Evolutionary conservation across 1,139 yeast genomes (phyloP), one percentile per base, ranked within the genome.

Genomic region (Candida neerlandica): DNA sequence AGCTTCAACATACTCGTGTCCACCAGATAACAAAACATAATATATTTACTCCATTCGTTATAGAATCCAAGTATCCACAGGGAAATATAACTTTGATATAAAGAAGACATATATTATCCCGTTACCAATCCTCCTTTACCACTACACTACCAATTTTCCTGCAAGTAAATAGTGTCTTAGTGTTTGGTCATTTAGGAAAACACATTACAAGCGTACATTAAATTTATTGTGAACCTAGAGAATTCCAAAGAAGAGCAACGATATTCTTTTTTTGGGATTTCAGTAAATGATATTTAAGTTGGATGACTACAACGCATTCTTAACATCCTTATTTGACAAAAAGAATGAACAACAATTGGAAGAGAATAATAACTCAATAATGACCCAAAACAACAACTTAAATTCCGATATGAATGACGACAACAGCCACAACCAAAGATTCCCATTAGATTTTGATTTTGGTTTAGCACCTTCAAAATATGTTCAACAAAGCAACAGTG

Each of bases 371-470:
- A n/a, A 19, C 14, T 18, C 39, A 32, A 42, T 21, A 26, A 43
- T 43, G 32, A 14, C 26, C 11, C 34, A 41, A 21, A 41, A 41
- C 23, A 30, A 41, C 23, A 30, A 35, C 19, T 30, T 40, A n/a
- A n/a, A 30, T 11, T n/a, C 27, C 12, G 34, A 49, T 30, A 10
- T 33, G 16, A 21, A 27, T 41, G 39, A 39, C 12, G 42, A 41
- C 14, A 19, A n/a, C 14, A 10, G 14, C 14, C 12, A 43, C 12
- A 27, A 43, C 11, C 45, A 43, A 23, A 11, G 55, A 41, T 60
- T 67, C 52, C 72, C 71, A 3, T 59, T 66, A 3, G 70, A 69
- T 48, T 69, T 69, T 52, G 71, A 68, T 52, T 69, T 68, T 54
- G 71, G 70, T 2, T 55, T 69, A 32, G 55, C 56, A 9, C 49